Conservation (phyloP, 768 basidiomycete genomes). For the Holtermannia corniformis region DNA sequence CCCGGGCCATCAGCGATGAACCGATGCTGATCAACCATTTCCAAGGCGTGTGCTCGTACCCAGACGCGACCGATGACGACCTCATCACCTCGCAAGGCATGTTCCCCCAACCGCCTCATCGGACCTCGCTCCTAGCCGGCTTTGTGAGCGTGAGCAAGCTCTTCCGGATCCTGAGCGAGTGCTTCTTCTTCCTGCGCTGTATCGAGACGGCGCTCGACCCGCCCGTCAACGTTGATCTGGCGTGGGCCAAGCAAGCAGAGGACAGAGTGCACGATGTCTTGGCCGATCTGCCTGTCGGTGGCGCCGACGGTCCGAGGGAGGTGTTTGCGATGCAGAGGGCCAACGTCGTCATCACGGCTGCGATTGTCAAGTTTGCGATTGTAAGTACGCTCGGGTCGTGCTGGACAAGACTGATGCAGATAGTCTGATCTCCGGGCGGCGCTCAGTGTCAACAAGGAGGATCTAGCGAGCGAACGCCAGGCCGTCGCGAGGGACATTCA, state of each 20-base stretch:
- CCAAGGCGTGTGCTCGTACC: conserved; percentile 30
- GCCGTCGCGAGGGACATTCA: conserved; percentile 33
- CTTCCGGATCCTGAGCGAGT: conserved; percentile 30
- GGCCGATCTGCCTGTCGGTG: conserved; percentile 11
- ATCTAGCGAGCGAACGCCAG: conserved; percentile 24
- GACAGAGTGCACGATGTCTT: conserved; percentile 22
- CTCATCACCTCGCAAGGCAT: conserved; percentile 34
- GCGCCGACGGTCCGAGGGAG: conserved; percentile 3
- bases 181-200: conserved; percentile 32
- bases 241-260: conserved; percentile 26
- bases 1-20: conserved; percentile 30
- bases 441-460: conserved; percentile 26
- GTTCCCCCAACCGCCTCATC: conserved; percentile 26
- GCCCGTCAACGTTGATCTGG: conserved; percentile 8
- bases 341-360: conserved; percentile 34
- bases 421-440: conserved; percentile 31
- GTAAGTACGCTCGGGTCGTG: conserved; percentile 12
- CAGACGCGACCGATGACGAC: conserved; percentile 31
- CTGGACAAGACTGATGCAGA: background rate
- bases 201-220: conserved; percentile 7
- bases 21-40: conserved; percentile 36
- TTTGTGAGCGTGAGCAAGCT: conserved; percentile 27
- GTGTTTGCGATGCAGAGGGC: conserved; percentile 36
- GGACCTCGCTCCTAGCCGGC: conserved; percentile 23
- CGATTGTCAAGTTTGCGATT: conserved; percentile 35